Base-by-base conservation (phyloP, 805 yeast genomes). In the Suhomyces sp. region DNA sequence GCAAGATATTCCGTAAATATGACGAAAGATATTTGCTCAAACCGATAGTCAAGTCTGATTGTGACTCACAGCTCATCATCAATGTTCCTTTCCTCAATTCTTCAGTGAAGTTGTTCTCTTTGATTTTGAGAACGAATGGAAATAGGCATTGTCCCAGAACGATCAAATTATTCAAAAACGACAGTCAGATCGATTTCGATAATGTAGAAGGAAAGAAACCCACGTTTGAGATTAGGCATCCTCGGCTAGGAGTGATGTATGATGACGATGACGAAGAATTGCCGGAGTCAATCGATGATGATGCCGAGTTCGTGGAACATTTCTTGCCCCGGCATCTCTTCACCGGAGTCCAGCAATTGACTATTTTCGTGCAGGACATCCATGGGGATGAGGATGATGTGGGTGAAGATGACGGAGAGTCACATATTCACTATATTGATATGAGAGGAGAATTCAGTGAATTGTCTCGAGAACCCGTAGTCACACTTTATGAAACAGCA, bases 401-500 rank as follows among this genome's bases (percentile, higher is more conserved):
- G 3, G 79, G 65, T 5, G 61, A 54, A 34, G 81, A 77, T 39
- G 83, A 77, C 33, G 33, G 25, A 6, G 63, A 68, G 16, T 69
- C 81, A 4, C 74, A 68, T 35, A 36, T 90, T 2, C 80, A 80
- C 46, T 83, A 79, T 47, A 60, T 90, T 28, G 97, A 95, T 38
- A 57, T 91, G 17, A 67, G 96, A 29, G 98, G 98, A 1, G 83
- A 78, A 44, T 72, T 58, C 40, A 67, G 75, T 5, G 76, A 71
- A 23, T 54, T 83, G 32, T 56, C 65, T 20, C 73, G 72, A 42
- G 86, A 83, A 26, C 95, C 96, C 0, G 76, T 87, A 12, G 70
- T 83, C 11, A 71, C 95, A 0, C 53, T 85, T 14, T 91, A 90
- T 57, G 98, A 91, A 60, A 76, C 88, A 36, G 95, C 96, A 0